Evolutionary conservation across 345 rosid species (phyloP).

Genomic region (Lenwebbia sp.): DNA sequence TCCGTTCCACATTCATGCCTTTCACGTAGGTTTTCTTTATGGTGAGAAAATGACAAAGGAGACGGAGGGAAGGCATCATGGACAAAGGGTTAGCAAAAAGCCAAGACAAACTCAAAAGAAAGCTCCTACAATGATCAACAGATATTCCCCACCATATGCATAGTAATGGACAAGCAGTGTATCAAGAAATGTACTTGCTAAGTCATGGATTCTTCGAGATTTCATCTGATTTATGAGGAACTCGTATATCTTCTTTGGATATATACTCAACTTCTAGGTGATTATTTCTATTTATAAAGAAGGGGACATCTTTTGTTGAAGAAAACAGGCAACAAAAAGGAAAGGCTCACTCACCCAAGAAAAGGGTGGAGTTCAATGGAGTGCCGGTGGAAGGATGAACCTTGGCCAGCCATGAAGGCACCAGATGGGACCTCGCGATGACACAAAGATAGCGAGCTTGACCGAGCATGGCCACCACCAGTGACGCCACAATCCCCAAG

Average conservation of each 20-base stretch:
- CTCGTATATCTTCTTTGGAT: background rate
- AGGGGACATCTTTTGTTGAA: background rate
- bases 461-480: conserved; percentile 91
- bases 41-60: background rate
- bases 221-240: background rate
- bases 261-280: background rate
- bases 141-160: background rate
- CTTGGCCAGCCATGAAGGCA: conserved; percentile 84
- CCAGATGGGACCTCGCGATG: conserved; percentile 73
- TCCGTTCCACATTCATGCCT: background rate
- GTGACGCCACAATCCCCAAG: conserved; percentile 89
- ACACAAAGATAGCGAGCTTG: conserved; percentile 98
- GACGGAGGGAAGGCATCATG: background rate
- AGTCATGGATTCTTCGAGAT: background rate
- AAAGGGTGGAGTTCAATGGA: conserved; percentile 88
- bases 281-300: background rate
- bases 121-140: background rate
- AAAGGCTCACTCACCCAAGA: conserved; percentile 45
- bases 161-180: background rate
- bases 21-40: background rate
- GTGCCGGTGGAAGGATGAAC: conserved; percentile 96
- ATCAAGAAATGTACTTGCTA: background rate
- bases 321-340: background rate
- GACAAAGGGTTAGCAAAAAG: background rate
- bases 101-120: background rate